phyloP scores from a whole-genome alignment of 2,329 filamentous ascomycete genomes.

The Xylariaceae sp. region DNA sequence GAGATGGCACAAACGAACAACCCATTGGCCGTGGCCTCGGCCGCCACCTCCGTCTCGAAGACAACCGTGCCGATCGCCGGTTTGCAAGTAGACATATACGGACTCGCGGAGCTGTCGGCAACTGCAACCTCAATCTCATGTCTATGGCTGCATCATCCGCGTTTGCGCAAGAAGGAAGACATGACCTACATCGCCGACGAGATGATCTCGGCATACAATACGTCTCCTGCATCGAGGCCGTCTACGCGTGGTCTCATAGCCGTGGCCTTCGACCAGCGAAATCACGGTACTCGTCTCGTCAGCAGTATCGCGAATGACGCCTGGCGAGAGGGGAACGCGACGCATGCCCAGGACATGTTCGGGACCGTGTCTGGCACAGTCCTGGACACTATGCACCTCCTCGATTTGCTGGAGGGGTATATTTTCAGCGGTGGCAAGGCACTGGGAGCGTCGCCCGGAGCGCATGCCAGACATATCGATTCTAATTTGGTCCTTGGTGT shows the following conservation, averaged over 20 bases:
- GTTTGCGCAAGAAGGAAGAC: slow-evolving; percentile 61
- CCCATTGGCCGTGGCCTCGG: slow-evolving; percentile 2
- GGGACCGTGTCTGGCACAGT: slow-evolving; percentile 67
- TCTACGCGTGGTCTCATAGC: slow-evolving; percentile 62
- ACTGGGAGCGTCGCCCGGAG: slow-evolving; percentile 27
- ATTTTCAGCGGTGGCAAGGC: slow-evolving; percentile 48
- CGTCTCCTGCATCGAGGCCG: slow-evolving; percentile 32
- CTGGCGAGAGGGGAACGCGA: slow-evolving; percentile 73
- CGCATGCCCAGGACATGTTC: slow-evolving; percentile 91
- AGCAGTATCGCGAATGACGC: slow-evolving; percentile 64
- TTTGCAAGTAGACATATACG: slow-evolving; percentile 73
- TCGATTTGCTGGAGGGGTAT: slow-evolving; percentile 74
- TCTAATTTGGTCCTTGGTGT: slow-evolving; percentile 75
- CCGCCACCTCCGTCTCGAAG: slow-evolving; percentile 47
- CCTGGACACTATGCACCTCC: slow-evolving; percentile 66
- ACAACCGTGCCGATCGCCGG: slow-evolving; percentile 69
- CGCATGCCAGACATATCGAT: slow-evolving; percentile 38
- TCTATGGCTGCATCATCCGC: slow-evolving; percentile 88
- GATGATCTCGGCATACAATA: slow-evolving; percentile 64
- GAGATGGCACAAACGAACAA: slow-evolving; percentile 18
- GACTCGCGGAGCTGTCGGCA: slow-evolving; percentile 64
- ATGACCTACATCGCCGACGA: slow-evolving; percentile 73
- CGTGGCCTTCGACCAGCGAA: slow-evolving; percentile 84
- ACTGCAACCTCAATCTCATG: slow-evolving; percentile 57
- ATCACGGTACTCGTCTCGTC: slow-evolving; percentile 74